phyloP scores from a whole-genome alignment of 345 rosid species.

The Boechera retrofracta region DNA sequence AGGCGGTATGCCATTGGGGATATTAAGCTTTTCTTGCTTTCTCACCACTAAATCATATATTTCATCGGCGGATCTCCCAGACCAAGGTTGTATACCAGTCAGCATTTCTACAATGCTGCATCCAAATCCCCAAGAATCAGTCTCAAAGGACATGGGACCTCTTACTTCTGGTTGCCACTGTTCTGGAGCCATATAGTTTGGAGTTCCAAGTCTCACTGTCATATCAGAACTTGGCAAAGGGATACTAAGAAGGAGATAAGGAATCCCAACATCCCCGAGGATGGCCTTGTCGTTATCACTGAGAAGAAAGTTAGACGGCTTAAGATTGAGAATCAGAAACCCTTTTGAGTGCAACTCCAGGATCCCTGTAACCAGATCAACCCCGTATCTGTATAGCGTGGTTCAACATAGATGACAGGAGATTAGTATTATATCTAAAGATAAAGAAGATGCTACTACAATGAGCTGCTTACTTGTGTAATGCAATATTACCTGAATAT shows the following conservation, averaged over 20 bases:
- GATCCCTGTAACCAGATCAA: conserved; percentile 74
- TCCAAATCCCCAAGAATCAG: conserved; percentile 95
- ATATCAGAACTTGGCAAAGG: conserved; percentile 69
- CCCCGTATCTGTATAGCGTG: conserved; percentile 65
- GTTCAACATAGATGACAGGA: conserved; percentile 18
- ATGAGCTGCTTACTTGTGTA: neutral
- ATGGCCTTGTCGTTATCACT: conserved; percentile 67
- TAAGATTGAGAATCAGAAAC: conserved; percentile 75
- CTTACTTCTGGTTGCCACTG: conserved; percentile 91
- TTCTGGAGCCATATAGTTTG: conserved; percentile 98
- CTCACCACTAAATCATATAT: conserved; percentile 69
- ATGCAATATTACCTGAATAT: conserved; percentile 64
- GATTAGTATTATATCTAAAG: neutral
- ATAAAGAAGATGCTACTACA: conserved; percentile 10
- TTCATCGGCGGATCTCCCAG: conserved; percentile 68
- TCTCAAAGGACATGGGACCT: conserved; percentile 89
- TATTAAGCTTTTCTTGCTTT: conserved; percentile 69
- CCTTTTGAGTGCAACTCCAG: conserved; percentile 70
- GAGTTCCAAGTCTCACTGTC: conserved; percentile 76
- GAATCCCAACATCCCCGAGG: conserved; percentile 83
- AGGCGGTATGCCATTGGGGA: conserved; percentile 83
- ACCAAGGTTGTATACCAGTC: conserved; percentile 85
- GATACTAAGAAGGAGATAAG: conserved; percentile 73
- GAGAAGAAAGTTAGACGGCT: conserved; percentile 79
- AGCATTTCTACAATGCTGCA: conserved; percentile 95